Evolutionary conservation across 768 basidiomycete genomes (phyloP), one percentile per base, ranked within the genome.

Genomic region (Pleurotus citrinopileatus): DNA sequence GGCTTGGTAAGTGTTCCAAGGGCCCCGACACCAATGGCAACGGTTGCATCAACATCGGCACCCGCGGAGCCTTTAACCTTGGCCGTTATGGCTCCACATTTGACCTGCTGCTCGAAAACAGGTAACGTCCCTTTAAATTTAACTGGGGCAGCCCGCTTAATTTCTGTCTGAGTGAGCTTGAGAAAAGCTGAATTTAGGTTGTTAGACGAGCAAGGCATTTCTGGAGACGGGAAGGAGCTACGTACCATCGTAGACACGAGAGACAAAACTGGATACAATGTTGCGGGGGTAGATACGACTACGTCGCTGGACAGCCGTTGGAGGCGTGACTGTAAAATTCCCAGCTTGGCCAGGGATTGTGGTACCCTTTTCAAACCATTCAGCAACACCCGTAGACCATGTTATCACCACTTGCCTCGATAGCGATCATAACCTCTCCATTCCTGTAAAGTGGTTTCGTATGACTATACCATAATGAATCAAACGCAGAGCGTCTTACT

Each of bases 401-500:
- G 19, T 40, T 1, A 19, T 40, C 8, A 19, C 2, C 19, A 19
- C 38, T 40, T 19, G 17, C 38, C 38, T 40, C 38, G 34, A 51
- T 51, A 8, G 34, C 29, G 23, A 51, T 51, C 34, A 37, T 37
- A 26, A 51, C 48, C 7, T 36, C 29, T 28, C 48, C 48, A 37
- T 47, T 47, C 27, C 45, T 47, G 22, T n/a, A 29, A 17, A 26
- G 3, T 19, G 10, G 22, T 29, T 27, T 47, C 25, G 25, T 12
- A 6, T n/a, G 8, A 28, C 12, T 10, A 28, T 10, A 15, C 25
- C 4, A 27, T 32, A 3, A 17, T 15, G 7, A 32, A 9, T 8
- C 3, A 12, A 17, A 7, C 65, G n/a, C n/a, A n/a, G n/a, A n/a
- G n/a, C n/a, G n/a, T n/a, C n/a, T 66, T 60, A 23, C 62, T 58